Conservation (phyloP, 2,329 filamentous ascomycete species). For the Cyanodermella asteris region DNA sequence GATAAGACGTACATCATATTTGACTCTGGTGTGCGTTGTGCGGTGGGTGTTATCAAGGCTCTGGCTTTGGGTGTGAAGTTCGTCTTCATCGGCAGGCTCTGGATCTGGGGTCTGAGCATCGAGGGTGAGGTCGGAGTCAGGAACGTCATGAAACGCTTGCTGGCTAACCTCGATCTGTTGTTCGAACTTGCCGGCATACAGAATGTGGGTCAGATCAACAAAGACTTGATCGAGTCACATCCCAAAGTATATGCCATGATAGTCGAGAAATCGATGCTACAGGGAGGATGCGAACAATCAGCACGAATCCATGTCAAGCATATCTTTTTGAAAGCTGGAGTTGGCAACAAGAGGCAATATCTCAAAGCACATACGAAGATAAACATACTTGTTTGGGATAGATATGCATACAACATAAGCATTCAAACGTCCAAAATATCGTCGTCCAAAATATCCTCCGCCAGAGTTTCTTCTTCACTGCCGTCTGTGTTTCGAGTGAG, state of each 20-base stretch:
- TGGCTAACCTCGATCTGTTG: constrained; percentile 40
- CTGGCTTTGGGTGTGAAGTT: constrained; percentile 39
- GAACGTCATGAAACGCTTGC: constrained; percentile 38
- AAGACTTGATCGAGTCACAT: constrained; percentile 19
- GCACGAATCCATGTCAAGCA: too few species aligned
- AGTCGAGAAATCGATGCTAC: constrained; percentile 15
- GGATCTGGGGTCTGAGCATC: constrained; percentile 37
- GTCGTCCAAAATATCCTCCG: too few species aligned
- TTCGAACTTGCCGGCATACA: constrained; percentile 37
- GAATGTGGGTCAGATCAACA: constrained; percentile 29
- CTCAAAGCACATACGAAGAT: too few species aligned
- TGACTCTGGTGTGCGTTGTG: constrained; percentile 35
- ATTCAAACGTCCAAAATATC: too few species aligned
- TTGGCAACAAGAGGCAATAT: too few species aligned
- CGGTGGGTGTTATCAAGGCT: constrained; percentile 37
- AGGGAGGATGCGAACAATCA: too few species aligned
- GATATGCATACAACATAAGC: too few species aligned
- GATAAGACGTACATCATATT: constrained; percentile 33
- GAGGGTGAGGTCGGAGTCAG: constrained; percentile 38
- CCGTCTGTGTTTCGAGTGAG: too few species aligned
- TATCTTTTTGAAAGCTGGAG: too few species aligned
- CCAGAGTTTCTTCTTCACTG: too few species aligned
- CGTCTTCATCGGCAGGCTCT: constrained; percentile 38
- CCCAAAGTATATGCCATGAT: constrained; percentile 20
- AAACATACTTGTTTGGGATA: too few species aligned